These are phyloP conservation scores for Claviceps capensis DNA, from an alignment of 2,329 filamentous ascomycete genomes.

Conservation along the genomic window DNA sequence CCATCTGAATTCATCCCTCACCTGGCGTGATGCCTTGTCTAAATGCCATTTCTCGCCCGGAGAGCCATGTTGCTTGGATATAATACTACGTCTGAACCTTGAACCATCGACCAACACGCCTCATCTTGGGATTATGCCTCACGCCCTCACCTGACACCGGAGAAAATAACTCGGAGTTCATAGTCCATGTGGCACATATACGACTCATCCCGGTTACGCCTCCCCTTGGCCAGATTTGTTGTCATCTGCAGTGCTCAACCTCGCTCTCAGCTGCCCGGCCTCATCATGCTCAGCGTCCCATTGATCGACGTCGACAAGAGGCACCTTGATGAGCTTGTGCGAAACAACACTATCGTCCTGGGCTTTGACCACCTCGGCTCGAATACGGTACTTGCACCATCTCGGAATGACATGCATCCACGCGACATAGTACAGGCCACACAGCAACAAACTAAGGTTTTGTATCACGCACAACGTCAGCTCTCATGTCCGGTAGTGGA, in stretches of 20 bases:
- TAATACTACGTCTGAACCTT: no score
- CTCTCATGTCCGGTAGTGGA: background rate
- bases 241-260: background rate
- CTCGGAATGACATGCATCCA: constrained; percentile 45
- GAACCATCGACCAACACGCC: no score
- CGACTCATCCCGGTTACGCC: no score
- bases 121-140: no score
- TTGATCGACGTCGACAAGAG: constrained; percentile 30
- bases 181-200: no score
- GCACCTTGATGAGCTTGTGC: constrained; percentile 39
- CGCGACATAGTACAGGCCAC: constrained; percentile 41
- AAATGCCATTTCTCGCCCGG: no score
- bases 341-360: constrained; percentile 31
- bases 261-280: constrained; percentile 1
- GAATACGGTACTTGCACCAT: constrained; percentile 37
- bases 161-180: no score
- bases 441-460: constrained; percentile 30
- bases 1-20: no score
- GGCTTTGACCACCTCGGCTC: constrained; percentile 38
- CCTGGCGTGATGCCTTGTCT: no score
- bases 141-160: no score
- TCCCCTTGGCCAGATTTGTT: background rate
- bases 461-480: background rate
- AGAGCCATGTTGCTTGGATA: no score
- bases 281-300: constrained; percentile 42